Percentiles rank a stretch among this genome's conserved stretches.
phyloP scores from a whole-genome alignment of 2,329 filamentous ascomycete species.

The Colletotrichum lini region DNA sequence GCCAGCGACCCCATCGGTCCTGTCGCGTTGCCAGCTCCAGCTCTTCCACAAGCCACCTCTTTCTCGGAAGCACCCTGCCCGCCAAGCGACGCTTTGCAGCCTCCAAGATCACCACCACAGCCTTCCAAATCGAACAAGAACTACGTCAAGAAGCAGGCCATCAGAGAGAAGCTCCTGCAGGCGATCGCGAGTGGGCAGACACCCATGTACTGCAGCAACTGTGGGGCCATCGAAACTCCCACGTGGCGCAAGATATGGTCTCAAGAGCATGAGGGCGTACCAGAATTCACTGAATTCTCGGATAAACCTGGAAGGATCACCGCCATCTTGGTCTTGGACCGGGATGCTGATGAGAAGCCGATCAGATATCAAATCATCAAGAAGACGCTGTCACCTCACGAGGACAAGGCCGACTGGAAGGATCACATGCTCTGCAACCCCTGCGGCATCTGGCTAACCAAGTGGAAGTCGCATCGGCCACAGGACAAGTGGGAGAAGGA shows the following conservation, averaged over 20 bases:
- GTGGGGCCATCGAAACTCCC: conserved; percentile 94
- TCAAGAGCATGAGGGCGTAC: conserved; percentile 80
- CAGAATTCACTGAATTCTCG: conserved; percentile 78
- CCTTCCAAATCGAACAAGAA: conserved; percentile 72
- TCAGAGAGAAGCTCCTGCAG: conserved; percentile 71
- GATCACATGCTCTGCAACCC: conserved; percentile 90
- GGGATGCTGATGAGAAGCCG: conserved; percentile 73
- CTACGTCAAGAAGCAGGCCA: conserved; percentile 73
- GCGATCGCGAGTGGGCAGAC: conserved; percentile 84
- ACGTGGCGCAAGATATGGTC: conserved; percentile 96
- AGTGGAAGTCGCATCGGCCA: conserved; percentile 88
- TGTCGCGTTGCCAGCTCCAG: conserved; percentile 51
- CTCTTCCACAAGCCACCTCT: conserved; percentile 31
- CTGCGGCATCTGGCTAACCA: conserved; percentile 96
- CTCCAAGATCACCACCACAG: conserved; percentile 55
- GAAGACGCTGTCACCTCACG: conserved; percentile 74
- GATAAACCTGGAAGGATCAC: conserved; percentile 81
- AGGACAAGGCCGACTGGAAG: conserved; percentile 77
- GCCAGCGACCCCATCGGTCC: conserved; percentile 48
- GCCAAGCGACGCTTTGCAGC: conserved; percentile 58
- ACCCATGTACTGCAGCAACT: conserved; percentile 92
- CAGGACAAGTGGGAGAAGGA: conserved; percentile 85
- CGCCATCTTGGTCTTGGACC: conserved; percentile 78
- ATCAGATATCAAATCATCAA: conserved; percentile 82
- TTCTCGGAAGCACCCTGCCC: conserved; percentile 59